Conservation (phyloP, 1,139 yeast genomes). For the Hyphopichia khmerensis region DNA sequence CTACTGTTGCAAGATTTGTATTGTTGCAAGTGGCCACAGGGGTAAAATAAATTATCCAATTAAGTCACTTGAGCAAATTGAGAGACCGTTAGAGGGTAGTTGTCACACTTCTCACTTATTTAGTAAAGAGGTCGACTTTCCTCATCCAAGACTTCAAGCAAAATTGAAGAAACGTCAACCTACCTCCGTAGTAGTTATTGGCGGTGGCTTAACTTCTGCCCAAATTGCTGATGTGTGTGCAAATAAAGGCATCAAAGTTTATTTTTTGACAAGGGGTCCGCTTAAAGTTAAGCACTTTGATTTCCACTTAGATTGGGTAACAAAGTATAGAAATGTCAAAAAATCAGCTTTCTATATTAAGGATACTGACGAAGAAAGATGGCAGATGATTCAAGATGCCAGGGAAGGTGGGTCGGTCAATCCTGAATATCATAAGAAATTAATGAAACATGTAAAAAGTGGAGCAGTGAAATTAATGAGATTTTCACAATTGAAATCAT, state of each 20-base stretch:
- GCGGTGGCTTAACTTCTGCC: slow-evolving; percentile 51
- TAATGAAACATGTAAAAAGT: slow-evolving; percentile 27
- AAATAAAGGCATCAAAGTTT: slow-evolving; percentile 30
- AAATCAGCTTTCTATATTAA: slow-evolving; percentile 43
- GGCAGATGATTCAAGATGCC: slow-evolving; percentile 41
- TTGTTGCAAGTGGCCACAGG: slow-evolving; percentile 43
- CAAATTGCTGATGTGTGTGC: slow-evolving; percentile 46
- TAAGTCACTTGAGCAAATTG: slow-evolving; percentile 18
- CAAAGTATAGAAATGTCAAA: slow-evolving; percentile 45
- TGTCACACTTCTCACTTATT: slow-evolving; percentile 49
- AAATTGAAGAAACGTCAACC: slow-evolving; percentile 14
- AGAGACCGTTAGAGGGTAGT: slow-evolving; percentile 26
- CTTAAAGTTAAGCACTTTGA: slow-evolving; percentile 50
- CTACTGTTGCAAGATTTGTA: slow-evolving; percentile 35
- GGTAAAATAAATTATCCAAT: slow-evolving; percentile 39
- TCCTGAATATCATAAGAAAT: slow-evolving; percentile 41
- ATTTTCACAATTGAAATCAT: slow-evolving; percentile 21
- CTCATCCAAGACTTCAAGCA: slow-evolving; percentile 15
- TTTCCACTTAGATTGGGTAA: slow-evolving; percentile 53
- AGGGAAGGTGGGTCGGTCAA: slow-evolving; percentile 51
- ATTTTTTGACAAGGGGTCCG: slow-evolving; percentile 38
- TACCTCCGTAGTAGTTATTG: slow-evolving; percentile 37
- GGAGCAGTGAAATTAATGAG: slow-evolving; percentile 27
- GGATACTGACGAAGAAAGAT: slow-evolving; percentile 43
- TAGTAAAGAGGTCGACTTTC: slow-evolving; percentile 21